A percentile compares a stretch with the other conserved stretches of the same genome.
These are phyloP conservation scores for Arabidopsis arenosa DNA, from an alignment of 345 rosid genomes.

Conservation along the genomic window DNA sequence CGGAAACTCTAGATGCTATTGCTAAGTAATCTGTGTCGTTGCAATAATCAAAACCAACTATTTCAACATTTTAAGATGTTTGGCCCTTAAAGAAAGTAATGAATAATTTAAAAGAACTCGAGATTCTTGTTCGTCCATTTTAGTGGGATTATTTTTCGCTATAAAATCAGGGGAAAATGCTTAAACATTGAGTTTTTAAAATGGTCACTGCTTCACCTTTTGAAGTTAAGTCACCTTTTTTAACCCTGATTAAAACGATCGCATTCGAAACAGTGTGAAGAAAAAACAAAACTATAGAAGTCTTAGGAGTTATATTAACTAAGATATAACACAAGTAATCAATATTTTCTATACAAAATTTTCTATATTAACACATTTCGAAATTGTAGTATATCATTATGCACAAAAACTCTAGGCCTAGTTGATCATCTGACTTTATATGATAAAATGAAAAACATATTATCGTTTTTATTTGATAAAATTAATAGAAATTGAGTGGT, in stretches of 20 bases:
- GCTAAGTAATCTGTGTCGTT: conserved; percentile 43
- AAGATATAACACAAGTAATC: not conserved
- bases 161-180: not conserved
- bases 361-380: not conserved
- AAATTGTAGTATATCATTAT: conserved; percentile 1
- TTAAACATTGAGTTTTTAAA: not conserved
- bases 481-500: conserved; percentile 18
- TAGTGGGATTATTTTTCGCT: not conserved
- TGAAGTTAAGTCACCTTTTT: conserved; percentile 2
- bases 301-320: not conserved
- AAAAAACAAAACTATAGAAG: conserved; percentile 10
- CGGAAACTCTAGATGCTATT: conserved; percentile 29
- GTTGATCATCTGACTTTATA: not conserved
- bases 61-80: conserved; percentile 31
- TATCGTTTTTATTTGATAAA: not conserved
- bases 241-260: conserved; percentile 7
- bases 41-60: conserved; percentile 37
- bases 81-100: conserved; percentile 10
- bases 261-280: not conserved
- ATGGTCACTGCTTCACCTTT: not conserved
- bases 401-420: conserved; percentile 4
- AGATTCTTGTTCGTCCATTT: conserved; percentile 35
- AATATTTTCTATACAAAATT: not conserved
- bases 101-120: not conserved
- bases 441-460: not conserved